A percentile compares a stretch with the other conserved stretches of the same genome.
Conservation (phyloP, 352 stramenopile genomes). For the Phytophthora cajani region DNA sequence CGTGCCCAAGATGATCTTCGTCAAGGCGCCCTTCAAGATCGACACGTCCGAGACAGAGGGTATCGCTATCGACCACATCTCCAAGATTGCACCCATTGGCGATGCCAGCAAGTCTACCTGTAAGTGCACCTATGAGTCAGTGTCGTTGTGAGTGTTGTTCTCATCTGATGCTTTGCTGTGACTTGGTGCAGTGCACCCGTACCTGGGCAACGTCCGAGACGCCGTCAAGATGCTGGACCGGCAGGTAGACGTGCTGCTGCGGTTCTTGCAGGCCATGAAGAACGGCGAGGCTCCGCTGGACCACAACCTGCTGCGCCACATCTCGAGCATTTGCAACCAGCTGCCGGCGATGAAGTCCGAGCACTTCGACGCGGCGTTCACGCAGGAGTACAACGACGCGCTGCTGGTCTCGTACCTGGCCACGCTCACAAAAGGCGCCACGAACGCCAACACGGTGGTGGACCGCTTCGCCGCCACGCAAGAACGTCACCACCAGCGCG, state of each 20-base stretch:
- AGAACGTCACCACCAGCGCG: conserved; percentile 72
- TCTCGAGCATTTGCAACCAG: conserved; percentile 88
- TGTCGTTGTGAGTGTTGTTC: conserved; percentile 2
- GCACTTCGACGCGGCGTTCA: conserved; percentile 76
- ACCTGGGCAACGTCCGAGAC: conserved; percentile 81
- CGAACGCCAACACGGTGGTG: conserved; percentile 80
- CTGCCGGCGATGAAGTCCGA: conserved; percentile 80
- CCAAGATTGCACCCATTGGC: conserved; percentile 80
- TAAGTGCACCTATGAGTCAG: conserved; percentile 35
- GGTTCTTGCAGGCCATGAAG: conserved; percentile 80
- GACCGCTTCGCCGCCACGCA: conserved; percentile 80
- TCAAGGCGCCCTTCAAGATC: conserved; percentile 88
- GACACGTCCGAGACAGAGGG: conserved; percentile 88
- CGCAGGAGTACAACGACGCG: conserved; percentile 87
- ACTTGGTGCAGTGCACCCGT: conserved; percentile 65
- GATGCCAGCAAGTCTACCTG: conserved; percentile 75
- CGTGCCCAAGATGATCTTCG: conserved; percentile 90
- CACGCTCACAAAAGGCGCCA: conserved; percentile 83
- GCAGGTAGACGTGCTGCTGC: conserved; percentile 78
- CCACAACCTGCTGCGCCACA: conserved; percentile 82
- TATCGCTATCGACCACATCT: conserved; percentile 90
- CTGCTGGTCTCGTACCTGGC: conserved; percentile 85
- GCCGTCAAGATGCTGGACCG: conserved; percentile 88
- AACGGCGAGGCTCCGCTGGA: conserved; percentile 75
- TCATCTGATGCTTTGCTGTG: conserved; percentile 18